Conservation (phyloP, 495 filamentous ascomycete genomes). For the Neurospora terricola region DNA sequence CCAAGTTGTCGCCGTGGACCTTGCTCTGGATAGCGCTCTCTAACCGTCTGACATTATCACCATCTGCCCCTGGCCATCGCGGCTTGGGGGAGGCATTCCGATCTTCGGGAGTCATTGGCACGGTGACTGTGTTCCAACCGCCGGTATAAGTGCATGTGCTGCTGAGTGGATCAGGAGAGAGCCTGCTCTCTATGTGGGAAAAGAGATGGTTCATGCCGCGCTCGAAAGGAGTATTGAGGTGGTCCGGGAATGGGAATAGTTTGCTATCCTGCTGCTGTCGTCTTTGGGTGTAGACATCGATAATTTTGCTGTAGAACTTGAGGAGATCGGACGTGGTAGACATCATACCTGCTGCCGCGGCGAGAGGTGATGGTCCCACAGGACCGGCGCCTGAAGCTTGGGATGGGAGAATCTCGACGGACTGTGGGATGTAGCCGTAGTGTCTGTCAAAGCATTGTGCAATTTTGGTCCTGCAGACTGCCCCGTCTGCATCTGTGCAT, state of each 20-base stretch:
- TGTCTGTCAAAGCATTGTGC: neutral
- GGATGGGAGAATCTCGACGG: neutral
- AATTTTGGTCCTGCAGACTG: neutral
- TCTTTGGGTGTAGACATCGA: constrained; percentile 1
- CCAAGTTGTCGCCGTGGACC: neutral
- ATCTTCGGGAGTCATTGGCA: neutral
- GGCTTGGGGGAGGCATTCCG: neutral
- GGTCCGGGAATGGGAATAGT: no score
- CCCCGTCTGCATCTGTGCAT: neutral
- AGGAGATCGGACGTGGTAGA: constrained; percentile 8
- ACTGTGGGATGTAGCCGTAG: neutral
- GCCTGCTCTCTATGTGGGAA: neutral
- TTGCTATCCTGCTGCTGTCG: neutral
- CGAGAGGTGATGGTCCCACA: neutral
- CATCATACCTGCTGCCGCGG: constrained; percentile 10
- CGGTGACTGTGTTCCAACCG: constrained; percentile 4
- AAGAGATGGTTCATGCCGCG: constrained; percentile 6
- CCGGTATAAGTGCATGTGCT: constrained; percentile 7
- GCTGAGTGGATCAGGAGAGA: neutral
- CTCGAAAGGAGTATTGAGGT: neutral
- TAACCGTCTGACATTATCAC: constrained; percentile 6
- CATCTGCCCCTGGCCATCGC: constrained; percentile 12
- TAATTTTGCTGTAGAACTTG: constrained; percentile 5
- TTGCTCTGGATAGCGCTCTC: neutral
- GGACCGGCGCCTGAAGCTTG: neutral